These are phyloP conservation scores for Apiospora kogelbergensis DNA, from an alignment of 2,329 filamentous ascomycete species.

Conservation along the genomic window DNA sequence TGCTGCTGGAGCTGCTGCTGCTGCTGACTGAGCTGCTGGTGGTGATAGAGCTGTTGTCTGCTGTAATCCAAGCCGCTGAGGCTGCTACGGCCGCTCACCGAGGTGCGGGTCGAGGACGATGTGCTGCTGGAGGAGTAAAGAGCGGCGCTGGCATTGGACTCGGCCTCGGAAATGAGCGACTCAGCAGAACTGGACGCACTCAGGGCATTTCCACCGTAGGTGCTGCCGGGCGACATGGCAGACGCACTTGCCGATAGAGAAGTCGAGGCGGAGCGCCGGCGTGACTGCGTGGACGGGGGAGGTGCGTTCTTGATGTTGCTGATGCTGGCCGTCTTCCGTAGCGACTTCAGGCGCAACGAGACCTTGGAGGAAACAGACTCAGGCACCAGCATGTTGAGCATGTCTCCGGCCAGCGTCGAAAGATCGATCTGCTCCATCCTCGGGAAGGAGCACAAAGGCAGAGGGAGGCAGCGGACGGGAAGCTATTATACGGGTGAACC, in stretches of 20 bases:
- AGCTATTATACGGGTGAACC: not conserved
- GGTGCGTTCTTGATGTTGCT: not conserved
- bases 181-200: not conserved
- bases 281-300: not conserved
- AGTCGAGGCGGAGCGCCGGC: not conserved
- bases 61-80: not conserved
- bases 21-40: not conserved
- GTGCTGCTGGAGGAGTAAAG: constrained; percentile 2
- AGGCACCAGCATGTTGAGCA: constrained; percentile 8
- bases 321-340: not conserved
- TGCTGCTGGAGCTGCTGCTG: not conserved
- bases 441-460: not conserved
- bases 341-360: not conserved
- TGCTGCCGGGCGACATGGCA: not conserved
- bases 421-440: constrained; percentile 11
- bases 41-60: not conserved
- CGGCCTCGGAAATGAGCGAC: not conserved
- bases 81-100: constrained; percentile 6
- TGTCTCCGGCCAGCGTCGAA: not conserved
- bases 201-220: not conserved
- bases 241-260: not conserved
- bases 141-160: not conserved
- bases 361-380: constrained; percentile 9
- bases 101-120: not conserved
- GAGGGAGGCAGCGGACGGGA: not conserved